Evolutionary conservation across 73 alveolate species (phyloP), one percentile per base, ranked within the genome.

Genomic region (Paramecium tetraurelia): DNA sequence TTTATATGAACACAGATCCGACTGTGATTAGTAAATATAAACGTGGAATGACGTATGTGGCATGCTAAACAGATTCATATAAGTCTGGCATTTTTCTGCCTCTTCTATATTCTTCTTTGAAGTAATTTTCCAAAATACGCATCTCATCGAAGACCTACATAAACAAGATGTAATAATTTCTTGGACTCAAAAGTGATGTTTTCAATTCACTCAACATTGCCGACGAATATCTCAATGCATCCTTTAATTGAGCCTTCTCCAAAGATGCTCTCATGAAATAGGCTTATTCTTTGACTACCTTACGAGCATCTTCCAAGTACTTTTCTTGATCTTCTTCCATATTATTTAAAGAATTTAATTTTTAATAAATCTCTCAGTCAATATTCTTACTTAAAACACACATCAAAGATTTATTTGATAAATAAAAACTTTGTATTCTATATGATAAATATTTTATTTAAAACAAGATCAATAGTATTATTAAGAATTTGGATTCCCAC

Each of bases 81-180:
- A 97, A 95, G 86, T 97, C 99, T 85, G 98, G 92, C 99, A 98
- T 98, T 89, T 97, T 96, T 57, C 99, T 83, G 9, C 99, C 99
- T 68, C 98, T 93, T 92, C 97, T 96, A 58, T 96, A 93, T 92
- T 98, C 99, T 85, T 98, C 99, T 59, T 95, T 96, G 95, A 98
- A 98, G 95, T 96, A 95, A 75, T 92, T 94, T 68, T 96, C 97
- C 40, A 98, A 95, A 72, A 87, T 93, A 86, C 96, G 94, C 93
- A 98, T 92, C 86, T 98, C 99, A 92, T 98, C 99, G 86, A 98
- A 97, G 20, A 96, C 96, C 88, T 94, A 94, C 97, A 95, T 96
- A 96, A 95, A 98, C 59, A 98, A 92, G 33, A 93, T 93, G 92
- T 95, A 97, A 92, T 98, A 98, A 94, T 96, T 96, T 90, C 94